phyloP scores from a whole-genome alignment of 2,329 filamentous ascomycete genomes.

The Anthostomella pinea region DNA sequence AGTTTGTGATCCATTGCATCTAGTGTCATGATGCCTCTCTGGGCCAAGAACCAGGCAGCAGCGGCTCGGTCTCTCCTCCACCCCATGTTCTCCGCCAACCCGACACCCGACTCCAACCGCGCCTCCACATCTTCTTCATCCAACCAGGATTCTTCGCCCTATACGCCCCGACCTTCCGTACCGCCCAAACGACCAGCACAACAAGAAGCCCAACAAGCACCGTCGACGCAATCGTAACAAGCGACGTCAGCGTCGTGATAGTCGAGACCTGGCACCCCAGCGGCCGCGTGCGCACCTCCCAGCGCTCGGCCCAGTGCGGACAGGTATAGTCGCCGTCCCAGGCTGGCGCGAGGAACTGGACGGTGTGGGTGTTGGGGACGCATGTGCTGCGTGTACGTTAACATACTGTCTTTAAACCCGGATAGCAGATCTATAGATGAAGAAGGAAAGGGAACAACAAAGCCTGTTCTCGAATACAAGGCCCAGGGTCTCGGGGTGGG shows the following conservation, averaged over 20 bases:
- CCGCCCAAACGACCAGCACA: conserved; percentile 11
- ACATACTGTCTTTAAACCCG: neutral
- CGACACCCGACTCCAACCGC: no score
- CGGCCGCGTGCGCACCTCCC: conserved; percentile 35
- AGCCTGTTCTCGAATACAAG: no score
- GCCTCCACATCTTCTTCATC: conserved; percentile 30
- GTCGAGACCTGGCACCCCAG: conserved; percentile 38
- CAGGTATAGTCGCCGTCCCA: conserved; percentile 47
- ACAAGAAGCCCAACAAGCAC: conserved; percentile 22
- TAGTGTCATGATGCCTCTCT: neutral
- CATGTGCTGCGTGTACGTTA: conserved; percentile 36
- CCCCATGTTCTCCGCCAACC: no score
- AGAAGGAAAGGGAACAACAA: neutral
- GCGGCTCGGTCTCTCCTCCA: conserved; percentile 18
- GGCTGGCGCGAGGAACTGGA: conserved; percentile 49
- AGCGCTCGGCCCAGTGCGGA: conserved; percentile 47
- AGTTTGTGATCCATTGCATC: no score
- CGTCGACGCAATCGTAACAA: conserved; percentile 32
- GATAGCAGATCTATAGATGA: no score
- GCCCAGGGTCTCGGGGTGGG: no score
- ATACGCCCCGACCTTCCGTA: conserved; percentile 8
- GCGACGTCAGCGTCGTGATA: conserved; percentile 34
- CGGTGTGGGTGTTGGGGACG: conserved; percentile 46
- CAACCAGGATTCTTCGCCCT: conserved; percentile 19
- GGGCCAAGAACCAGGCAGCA: conserved; percentile 12